Percentiles rank a stretch among this genome's conserved stretches.
These are phyloP conservation scores for Exutisphaerella laricina DNA, from an alignment of 2,329 filamentous ascomycete genomes.

Conservation along the genomic window DNA sequence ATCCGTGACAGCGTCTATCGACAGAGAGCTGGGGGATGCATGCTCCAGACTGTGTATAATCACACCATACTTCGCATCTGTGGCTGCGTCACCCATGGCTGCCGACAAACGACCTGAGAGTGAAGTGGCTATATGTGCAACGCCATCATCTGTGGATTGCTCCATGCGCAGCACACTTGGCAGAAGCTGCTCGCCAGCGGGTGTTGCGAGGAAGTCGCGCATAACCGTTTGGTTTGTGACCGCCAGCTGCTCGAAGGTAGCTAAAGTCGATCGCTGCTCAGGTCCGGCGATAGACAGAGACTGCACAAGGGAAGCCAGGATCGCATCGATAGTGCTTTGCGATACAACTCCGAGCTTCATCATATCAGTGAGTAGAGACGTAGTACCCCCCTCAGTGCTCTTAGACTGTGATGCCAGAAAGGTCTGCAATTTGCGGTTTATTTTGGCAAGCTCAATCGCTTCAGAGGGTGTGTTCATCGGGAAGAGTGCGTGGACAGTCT, in stretches of 20 bases:
- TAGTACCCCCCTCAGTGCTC: neutral
- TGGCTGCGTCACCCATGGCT: conserved; percentile 17
- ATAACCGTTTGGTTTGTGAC: conserved; percentile 32
- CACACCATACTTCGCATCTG: conserved; percentile 40
- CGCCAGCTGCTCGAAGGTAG: conserved; percentile 36
- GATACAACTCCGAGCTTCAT: conserved; percentile 28
- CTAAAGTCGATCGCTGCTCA: conserved; percentile 7
- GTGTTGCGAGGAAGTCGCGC: conserved; percentile 44
- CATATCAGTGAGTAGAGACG: conserved; percentile 18
- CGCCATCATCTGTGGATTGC: conserved; percentile 49
- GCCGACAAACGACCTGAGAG: conserved; percentile 27
- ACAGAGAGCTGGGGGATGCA: conserved; percentile 39
- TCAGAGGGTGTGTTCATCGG: conserved; percentile 33
- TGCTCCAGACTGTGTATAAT: conserved; percentile 48
- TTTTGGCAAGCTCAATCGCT: conserved; percentile 33
- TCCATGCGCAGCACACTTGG: conserved; percentile 49
- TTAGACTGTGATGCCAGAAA: conserved; percentile 10
- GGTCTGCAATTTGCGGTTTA: conserved; percentile 18
- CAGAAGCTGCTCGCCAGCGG: conserved; percentile 47
- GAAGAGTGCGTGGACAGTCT: conserved; percentile 26
- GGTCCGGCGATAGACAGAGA: conserved; percentile 34
- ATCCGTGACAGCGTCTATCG: conserved; percentile 52
- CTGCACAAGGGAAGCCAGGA: conserved; percentile 36
- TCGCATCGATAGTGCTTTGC: conserved; percentile 33
- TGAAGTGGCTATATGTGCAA: conserved; percentile 41